Conservation (phyloP, 2,329 filamentous ascomycete species). For the Uncinocarpus reesii region DNA sequence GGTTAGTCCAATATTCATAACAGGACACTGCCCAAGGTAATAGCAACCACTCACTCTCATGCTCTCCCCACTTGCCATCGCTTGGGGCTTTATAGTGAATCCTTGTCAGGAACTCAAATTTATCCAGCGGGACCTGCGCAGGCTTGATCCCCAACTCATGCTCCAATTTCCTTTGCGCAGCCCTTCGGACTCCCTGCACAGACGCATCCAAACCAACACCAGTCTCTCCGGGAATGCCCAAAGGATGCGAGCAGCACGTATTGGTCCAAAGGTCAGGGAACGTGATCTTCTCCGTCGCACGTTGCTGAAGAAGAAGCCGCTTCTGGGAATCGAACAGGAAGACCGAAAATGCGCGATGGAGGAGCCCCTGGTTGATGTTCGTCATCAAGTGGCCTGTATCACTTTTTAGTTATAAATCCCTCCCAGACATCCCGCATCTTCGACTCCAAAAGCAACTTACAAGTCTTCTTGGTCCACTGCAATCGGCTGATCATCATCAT, state of each 20-base stretch:
- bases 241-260: slow-evolving; percentile 95
- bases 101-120: slow-evolving; percentile 87
- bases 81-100: slow-evolving; percentile 98
- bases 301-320: slow-evolving; percentile 86
- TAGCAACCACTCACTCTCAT: slow-evolving; percentile 65
- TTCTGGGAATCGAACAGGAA: slow-evolving; percentile 96
- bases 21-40: not conserved
- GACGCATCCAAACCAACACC: slow-evolving; percentile 71
- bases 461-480: slow-evolving; percentile 97
- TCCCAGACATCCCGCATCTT: too few relatives aligned
- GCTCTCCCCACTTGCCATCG: slow-evolving; percentile 96
- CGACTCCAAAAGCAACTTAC: slow-evolving; percentile 45
- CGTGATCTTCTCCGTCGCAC: slow-evolving; percentile 93
- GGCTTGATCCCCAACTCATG: slow-evolving; percentile 90
- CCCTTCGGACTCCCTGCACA: slow-evolving; percentile 76
- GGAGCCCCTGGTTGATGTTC: slow-evolving; percentile 90
- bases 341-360: slow-evolving; percentile 94
- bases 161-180: slow-evolving; percentile 83
- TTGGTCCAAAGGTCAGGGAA: slow-evolving; percentile 99
- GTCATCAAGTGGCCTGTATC: slow-evolving; percentile 84
- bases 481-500: slow-evolving; percentile 84
- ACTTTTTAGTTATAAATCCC: too few relatives aligned
- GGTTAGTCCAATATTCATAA: not conserved
- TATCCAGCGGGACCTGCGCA: slow-evolving; percentile 77
- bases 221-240: slow-evolving; percentile 84